Conservation (phyloP, 139 green algal genomes). For the Chlamydomonas sp. region DNA sequence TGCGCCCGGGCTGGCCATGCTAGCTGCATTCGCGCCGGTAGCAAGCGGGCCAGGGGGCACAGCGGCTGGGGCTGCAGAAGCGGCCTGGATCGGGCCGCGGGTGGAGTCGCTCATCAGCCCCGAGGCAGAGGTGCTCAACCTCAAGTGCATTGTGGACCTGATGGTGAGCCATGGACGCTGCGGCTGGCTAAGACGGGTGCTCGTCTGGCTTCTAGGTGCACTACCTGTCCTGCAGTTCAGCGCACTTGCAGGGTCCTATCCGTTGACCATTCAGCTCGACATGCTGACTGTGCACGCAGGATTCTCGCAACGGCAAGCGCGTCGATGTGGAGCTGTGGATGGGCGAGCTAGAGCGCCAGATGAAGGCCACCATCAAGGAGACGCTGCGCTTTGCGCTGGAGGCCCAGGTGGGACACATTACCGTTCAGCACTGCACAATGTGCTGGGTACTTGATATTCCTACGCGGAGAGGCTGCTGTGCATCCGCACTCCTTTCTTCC, state of each 20-base stretch:
- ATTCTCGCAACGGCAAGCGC: slow-evolving; percentile 12
- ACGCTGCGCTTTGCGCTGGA: slow-evolving; percentile 41
- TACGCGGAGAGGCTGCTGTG: too few species aligned
- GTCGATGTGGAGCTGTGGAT: slow-evolving; percentile 54
- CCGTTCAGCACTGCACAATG: too few species aligned
- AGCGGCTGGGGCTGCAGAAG: not conserved
- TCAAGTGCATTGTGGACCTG: slow-evolving; percentile 42
- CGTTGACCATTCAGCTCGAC: not conserved
- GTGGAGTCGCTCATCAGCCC: slow-evolving; percentile 47
- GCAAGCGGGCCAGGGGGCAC: not conserved
- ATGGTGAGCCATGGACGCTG: slow-evolving; percentile 17
- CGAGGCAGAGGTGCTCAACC: slow-evolving; percentile 47
- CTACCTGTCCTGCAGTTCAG: too few species aligned
- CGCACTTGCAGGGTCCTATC: too few species aligned
- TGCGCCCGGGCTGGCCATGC: too few species aligned
- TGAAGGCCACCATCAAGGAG: slow-evolving; percentile 43
- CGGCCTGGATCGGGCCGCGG: slow-evolving; percentile 29
- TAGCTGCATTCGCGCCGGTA: not conserved
- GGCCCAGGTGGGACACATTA: not conserved
- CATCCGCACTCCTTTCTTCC: too few species aligned
- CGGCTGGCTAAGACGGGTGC: too few species aligned
- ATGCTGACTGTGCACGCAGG: not conserved
- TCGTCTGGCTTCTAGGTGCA: too few species aligned
- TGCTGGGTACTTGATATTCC: too few species aligned
- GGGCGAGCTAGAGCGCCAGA: slow-evolving; percentile 48